Conservation (phyloP, 306 rosid genomes). For the Luffa acutangula region DNA sequence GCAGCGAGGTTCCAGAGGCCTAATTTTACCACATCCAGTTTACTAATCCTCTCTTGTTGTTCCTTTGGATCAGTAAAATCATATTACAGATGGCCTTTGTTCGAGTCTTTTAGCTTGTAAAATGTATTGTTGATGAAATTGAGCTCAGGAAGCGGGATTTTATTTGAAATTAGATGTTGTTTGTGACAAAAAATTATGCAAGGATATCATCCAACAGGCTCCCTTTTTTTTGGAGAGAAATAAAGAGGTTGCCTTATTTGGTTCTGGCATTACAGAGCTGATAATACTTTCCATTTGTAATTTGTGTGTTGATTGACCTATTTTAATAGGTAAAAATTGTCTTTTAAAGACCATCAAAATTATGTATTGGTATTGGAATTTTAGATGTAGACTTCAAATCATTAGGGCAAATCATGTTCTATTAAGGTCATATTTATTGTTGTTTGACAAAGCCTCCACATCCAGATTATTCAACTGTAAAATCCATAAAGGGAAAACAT, state of each 20-base stretch:
- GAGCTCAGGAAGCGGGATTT: constrained; percentile 5
- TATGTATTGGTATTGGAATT: too few relatives aligned
- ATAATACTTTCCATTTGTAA: neutral
- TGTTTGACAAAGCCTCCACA: too few relatives aligned
- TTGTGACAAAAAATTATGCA: neutral
- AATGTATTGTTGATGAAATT: neutral
- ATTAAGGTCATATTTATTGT: too few relatives aligned
- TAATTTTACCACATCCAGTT: constrained; percentile 17
- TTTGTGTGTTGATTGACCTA: neutral
- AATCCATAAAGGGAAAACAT: too few relatives aligned
- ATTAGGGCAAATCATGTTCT: too few relatives aligned
- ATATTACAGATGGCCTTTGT: constrained; percentile 6
- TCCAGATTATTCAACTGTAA: too few relatives aligned
- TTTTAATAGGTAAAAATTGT: too few relatives aligned
- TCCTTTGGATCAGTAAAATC: constrained; percentile 11
- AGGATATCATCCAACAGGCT: neutral
- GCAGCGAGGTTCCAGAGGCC: constrained; percentile 80
- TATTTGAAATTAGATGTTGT: neutral
- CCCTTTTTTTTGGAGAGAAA: neutral
- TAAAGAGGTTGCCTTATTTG: neutral
- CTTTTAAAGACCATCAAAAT: too few relatives aligned
- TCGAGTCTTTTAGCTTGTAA: neutral
- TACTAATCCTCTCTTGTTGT: neutral
- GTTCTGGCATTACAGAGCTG: neutral
- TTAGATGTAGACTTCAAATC: too few relatives aligned